Conservation (phyloP, 2,329 filamentous ascomycete species). For the Cladosporium sp. region DNA sequence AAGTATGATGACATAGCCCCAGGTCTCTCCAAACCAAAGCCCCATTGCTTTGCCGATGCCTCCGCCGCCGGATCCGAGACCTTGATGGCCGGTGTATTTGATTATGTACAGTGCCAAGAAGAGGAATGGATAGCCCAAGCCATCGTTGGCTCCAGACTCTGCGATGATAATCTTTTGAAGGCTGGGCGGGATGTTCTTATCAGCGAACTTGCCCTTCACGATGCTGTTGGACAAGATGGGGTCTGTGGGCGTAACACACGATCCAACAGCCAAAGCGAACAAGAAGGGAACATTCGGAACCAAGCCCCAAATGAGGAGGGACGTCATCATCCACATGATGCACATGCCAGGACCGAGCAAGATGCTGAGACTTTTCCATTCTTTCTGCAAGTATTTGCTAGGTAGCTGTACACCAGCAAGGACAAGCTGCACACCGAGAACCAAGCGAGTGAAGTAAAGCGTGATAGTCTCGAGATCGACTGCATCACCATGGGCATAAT, state of each 20-base stretch:
- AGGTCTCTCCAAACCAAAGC: constrained; percentile 82
- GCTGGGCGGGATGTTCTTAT: constrained; percentile 80
- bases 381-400: constrained; percentile 71
- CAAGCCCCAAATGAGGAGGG: constrained; percentile 73
- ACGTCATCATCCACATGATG: constrained; percentile 82
- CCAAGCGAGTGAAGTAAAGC: constrained; percentile 80
- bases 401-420: constrained; percentile 86
- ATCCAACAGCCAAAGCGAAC: constrained; percentile 75
- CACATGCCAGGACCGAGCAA: constrained; percentile 84
- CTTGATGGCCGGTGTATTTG: constrained; percentile 66
- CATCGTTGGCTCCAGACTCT: constrained; percentile 87
- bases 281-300: constrained; percentile 71
- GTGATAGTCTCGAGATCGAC: constrained; percentile 70
- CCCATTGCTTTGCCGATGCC: constrained; percentile 68
- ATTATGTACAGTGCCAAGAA: constrained; percentile 83
- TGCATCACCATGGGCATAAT: constrained; percentile 65
- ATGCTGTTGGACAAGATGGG: constrained; percentile 86
- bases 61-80: constrained; percentile 57
- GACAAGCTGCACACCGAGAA: constrained; percentile 86
- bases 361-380: constrained; percentile 74
- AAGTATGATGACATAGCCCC: constrained; percentile 78
- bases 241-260: constrained; percentile 90
- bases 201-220: constrained; percentile 90
- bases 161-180: constrained; percentile 67
- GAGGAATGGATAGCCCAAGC: constrained; percentile 83